These are phyloP conservation scores for Smithsoniella earleae DNA, from an alignment of 163 green algal genomes.

Conservation along the genomic window DNA sequence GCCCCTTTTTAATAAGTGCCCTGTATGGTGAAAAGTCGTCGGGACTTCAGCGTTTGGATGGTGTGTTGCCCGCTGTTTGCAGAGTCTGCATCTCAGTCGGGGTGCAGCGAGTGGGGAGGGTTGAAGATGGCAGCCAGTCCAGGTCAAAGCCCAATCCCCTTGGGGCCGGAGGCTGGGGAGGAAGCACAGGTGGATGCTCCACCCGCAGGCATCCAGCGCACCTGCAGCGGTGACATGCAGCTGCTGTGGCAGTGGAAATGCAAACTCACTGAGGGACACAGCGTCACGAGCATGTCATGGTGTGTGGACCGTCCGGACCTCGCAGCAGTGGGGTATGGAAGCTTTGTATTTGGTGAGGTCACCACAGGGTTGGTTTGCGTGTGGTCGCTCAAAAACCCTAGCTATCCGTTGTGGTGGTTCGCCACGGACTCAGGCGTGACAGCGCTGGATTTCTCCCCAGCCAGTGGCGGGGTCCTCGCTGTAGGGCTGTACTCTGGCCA, in stretches of 20 bases:
- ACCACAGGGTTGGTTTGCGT: constrained; percentile 55
- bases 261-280: constrained; percentile 42
- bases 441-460: constrained; percentile 63
- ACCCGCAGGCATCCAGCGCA: too few relatives aligned
- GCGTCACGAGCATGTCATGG: constrained; percentile 63
- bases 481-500: constrained; percentile 71
- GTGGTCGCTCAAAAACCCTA: constrained; percentile 69
- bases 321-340: constrained; percentile 70
- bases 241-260: constrained; percentile 64
- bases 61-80: too few relatives aligned
- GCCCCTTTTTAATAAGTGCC: too few relatives aligned
- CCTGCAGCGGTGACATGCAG: constrained; percentile 37
- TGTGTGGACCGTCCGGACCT: constrained; percentile 55
- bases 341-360: constrained; percentile 41
- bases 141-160: too few relatives aligned
- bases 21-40: too few relatives aligned
- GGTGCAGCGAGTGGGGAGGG: too few relatives aligned
- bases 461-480: constrained; percentile 62
- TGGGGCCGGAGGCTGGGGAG: too few relatives aligned
- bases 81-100: too few relatives aligned
- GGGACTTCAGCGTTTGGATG: too few relatives aligned
- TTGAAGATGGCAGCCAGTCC: too few relatives aligned
- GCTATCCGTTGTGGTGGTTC: constrained; percentile 60
- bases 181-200: too few relatives aligned
- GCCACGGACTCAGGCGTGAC: constrained; percentile 58